Evolutionary conservation across 257 asterid genomes (phyloP), one percentile per base, ranked within the genome.

Genomic region (Lithospermum erythrorhizon): DNA sequence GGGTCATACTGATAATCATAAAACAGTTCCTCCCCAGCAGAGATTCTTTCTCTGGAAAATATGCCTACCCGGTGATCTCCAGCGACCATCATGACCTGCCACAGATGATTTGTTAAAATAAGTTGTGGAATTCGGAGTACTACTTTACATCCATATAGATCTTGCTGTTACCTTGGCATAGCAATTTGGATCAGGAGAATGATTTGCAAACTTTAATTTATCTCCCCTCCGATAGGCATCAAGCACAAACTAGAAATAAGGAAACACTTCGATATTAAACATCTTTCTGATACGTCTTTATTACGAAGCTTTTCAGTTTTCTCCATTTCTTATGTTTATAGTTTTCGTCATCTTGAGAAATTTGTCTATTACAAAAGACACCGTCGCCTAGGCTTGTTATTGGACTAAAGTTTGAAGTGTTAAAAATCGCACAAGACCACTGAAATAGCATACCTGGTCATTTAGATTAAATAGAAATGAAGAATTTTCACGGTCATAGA

Each of bases 41-140:
- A 41, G 56, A 93, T 86, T 57, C 87, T 73, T 72, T 89, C 97
- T 64, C 83, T 93, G 45, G 97, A 89, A 71, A 81, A 93, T 72
- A 93, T 93, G 19, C 89, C 97, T 14, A 93, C 96, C 72, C 94
- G 73, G 77, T 84, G 96, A 75, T 91, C 95, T 65, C 95, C 99
- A 61, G 84, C 97, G 66, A 78, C 96, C 96, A 83, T 84, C 23
- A 89, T 76, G 20, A 93, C 99, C 97, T 93, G 87, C 72, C 75
- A 77, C 68, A 23, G 53, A 63, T 45, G 57, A 32, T 56, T 51
- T 51, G 55, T 6, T 37, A n/a, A 55, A 19, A 60, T 32, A 53
- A 20, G 53, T 56, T 21, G 8, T 24, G 27, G 27, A 24, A 24
- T 24, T 24, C 27, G 4, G 27, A 24, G 27, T 24, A 24, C 27